These are phyloP conservation scores for Pseudocercospora eumusae DNA, from an alignment of 2,329 filamentous ascomycete genomes.

Conservation along the genomic window DNA sequence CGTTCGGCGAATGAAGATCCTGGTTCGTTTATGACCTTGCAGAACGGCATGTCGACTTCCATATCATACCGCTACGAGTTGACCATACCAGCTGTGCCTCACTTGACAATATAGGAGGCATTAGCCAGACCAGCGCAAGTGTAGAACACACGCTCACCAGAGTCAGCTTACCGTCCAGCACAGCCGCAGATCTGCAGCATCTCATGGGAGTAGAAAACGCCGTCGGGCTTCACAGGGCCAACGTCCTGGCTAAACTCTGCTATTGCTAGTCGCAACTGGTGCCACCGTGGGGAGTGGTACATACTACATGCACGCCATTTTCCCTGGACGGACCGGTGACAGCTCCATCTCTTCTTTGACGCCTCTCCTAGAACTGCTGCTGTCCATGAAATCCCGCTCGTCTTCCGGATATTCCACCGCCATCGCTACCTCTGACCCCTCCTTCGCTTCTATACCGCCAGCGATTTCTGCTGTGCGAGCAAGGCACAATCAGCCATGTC, in stretches of 20 bases:
- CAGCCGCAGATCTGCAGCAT: constrained; percentile 9
- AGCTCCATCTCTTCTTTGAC: constrained; percentile 8
- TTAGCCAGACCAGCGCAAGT: too few relatives aligned
- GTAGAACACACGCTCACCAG: not conserved
- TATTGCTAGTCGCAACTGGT: constrained; percentile 6
- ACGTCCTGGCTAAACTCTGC: constrained; percentile 12
- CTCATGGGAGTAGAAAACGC: constrained; percentile 3
- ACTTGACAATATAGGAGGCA: not conserved
- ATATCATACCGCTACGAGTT: too few relatives aligned
- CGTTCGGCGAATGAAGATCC: constrained; percentile 3
- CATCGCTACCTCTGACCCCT: constrained; percentile 12
- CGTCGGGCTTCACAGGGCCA: constrained; percentile 1
- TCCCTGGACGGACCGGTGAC: not conserved
- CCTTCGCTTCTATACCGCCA: constrained; percentile 3
- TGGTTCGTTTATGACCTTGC: not conserved
- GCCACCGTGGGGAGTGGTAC: not conserved
- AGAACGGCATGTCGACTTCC: not conserved
- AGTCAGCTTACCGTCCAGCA: not conserved
- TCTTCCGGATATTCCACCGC: not conserved
- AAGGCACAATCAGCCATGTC: constrained; percentile 21
- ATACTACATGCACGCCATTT: constrained; percentile 9
- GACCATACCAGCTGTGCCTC: not conserved
- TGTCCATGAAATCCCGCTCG: constrained; percentile 5
- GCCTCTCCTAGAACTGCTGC: not conserved
- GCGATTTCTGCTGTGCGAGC: constrained; percentile 12